Evolutionary conservation across 2,329 filamentous ascomycete genomes (phyloP).

Genomic region (Cyanodermella asteris): DNA sequence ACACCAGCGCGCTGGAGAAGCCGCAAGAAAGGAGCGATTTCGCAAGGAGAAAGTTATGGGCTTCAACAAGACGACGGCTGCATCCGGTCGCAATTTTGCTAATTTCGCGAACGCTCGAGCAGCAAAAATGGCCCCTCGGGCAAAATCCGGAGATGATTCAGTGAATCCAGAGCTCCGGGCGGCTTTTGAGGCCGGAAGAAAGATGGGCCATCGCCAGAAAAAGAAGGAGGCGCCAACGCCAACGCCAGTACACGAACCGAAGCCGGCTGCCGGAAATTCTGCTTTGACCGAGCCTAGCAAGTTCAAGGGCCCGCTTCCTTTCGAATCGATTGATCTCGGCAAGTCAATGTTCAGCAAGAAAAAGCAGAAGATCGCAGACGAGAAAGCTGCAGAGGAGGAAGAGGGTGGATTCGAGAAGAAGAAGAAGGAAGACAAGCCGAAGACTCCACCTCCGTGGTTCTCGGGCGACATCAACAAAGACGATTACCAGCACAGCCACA

Average conservation of each 20-base stretch:
- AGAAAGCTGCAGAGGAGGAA: constrained; percentile 29
- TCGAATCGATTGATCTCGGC: constrained; percentile 57
- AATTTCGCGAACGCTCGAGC: constrained; percentile 13
- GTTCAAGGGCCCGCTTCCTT: constrained; percentile 68
- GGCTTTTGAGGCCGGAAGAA: constrained; percentile 49
- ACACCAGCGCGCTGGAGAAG: constrained; percentile 24
- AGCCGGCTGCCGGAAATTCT: too few relatives aligned
- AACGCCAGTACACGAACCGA: too few relatives aligned
- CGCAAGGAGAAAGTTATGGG: constrained; percentile 26
- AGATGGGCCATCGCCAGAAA: constrained; percentile 44
- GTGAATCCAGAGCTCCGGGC: constrained; percentile 22
- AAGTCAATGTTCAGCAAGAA: constrained; percentile 32
- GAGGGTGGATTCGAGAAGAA: constrained; percentile 46
- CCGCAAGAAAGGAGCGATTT: constrained; percentile 23
- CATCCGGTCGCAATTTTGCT: constrained; percentile 22
- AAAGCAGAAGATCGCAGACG: constrained; percentile 29
- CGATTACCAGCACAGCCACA: constrained; percentile 7
- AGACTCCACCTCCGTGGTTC: constrained; percentile 26
- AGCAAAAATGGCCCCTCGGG: too few relatives aligned
- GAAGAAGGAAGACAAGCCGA: constrained; percentile 11
- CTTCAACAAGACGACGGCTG: constrained; percentile 22
- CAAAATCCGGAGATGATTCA: too few relatives aligned
- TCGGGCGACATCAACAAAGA: constrained; percentile 13
- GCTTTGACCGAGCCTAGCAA: constrained; percentile 52
- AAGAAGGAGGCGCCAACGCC: constrained; percentile 17